Percentiles rank a stretch among this genome's conserved stretches.
Evolutionary conservation across 768 basidiomycete species (phyloP).

Genomic region (Krasilnikovozyma curviuscula): DNA sequence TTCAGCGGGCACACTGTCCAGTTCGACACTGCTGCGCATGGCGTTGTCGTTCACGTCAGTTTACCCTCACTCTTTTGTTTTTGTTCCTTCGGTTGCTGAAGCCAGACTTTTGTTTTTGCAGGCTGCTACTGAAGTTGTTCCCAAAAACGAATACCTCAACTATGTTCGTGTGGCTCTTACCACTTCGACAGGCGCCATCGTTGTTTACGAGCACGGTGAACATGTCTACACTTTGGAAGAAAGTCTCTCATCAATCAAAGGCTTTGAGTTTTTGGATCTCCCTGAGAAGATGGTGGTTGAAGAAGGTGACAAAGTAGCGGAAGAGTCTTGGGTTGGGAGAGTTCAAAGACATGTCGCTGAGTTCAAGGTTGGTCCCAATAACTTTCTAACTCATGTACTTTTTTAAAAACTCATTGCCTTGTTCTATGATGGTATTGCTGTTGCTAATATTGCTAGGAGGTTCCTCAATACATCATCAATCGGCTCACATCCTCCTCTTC

Average conservation of each 20-base stretch:
- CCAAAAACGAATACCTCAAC: conserved; percentile 24
- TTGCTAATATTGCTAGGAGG: no score
- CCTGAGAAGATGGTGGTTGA: conserved; percentile 38
- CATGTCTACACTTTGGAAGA: conserved; percentile 68
- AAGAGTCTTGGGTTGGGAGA: conserved; percentile 20
- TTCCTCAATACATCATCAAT: conserved; percentile 44
- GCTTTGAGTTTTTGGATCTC: conserved; percentile 55
- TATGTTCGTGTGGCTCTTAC: conserved; percentile 36
- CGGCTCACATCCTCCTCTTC: conserved; percentile 43
- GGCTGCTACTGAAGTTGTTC: conserved; percentile 39
- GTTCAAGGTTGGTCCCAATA: conserved; percentile 17
- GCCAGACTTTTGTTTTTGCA: conserved; percentile 17
- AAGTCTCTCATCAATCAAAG: conserved; percentile 41
- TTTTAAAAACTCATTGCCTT: no score
- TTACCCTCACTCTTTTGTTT: background rate
- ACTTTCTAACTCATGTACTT: conserved; percentile 3
- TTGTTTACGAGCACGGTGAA: conserved; percentile 46
- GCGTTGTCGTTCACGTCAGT: conserved; percentile 46
- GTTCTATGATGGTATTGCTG: no score
- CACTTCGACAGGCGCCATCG: conserved; percentile 56
- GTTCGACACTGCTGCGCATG: conserved; percentile 47
- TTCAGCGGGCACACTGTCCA: conserved; percentile 39
- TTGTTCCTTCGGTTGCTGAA: background rate
- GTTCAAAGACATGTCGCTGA: conserved; percentile 19
- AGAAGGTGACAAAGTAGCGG: conserved; percentile 19